Conservation (phyloP, 129 eudicot genomes). For the Helichrysum umbraculigerum region DNA sequence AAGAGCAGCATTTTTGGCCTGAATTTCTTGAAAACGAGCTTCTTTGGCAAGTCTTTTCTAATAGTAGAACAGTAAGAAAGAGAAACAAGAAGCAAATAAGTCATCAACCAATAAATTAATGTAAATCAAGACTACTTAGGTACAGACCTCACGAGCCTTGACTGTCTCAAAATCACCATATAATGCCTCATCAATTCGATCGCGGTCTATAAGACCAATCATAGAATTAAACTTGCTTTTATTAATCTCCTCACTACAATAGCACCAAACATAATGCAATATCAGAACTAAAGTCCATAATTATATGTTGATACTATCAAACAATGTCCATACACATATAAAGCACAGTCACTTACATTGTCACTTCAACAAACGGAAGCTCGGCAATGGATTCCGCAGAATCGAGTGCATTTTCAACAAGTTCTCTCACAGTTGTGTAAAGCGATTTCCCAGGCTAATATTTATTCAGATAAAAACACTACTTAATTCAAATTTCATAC, state of each 20-base stretch:
- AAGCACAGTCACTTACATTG: slow-evolving; percentile 58
- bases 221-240: slow-evolving; percentile 82
- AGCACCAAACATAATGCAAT: slow-evolving; percentile 20
- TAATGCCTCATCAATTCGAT: slow-evolving; percentile 83
- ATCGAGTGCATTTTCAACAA: slow-evolving; percentile 98
- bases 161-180: slow-evolving; percentile 92
- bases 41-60: slow-evolving; percentile 99
- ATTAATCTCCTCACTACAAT: slow-evolving; percentile 82
- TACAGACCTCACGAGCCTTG: slow-evolving; percentile 95
- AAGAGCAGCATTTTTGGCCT: slow-evolving; percentile 80
- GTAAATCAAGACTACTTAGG: slow-evolving; percentile 9
- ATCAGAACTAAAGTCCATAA: neutral
- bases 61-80: slow-evolving; percentile 21
- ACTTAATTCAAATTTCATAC: slow-evolving; percentile 3
- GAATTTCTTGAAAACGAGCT: slow-evolving; percentile 86
- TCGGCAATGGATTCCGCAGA: slow-evolving; percentile 94
- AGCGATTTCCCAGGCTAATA: slow-evolving; percentile 89
- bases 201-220: slow-evolving; percentile 93
- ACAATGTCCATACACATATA: neutral
- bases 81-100: neutral
- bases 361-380: slow-evolving; percentile 86
- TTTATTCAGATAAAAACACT: slow-evolving; percentile 10
- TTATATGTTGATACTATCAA: neutral
- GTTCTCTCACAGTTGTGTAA: slow-evolving; percentile 95
- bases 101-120: slow-evolving; percentile 15